These are phyloP conservation scores for Hypoxylon fragiforme DNA, from an alignment of 495 filamentous ascomycete genomes.

Conservation along the genomic window DNA sequence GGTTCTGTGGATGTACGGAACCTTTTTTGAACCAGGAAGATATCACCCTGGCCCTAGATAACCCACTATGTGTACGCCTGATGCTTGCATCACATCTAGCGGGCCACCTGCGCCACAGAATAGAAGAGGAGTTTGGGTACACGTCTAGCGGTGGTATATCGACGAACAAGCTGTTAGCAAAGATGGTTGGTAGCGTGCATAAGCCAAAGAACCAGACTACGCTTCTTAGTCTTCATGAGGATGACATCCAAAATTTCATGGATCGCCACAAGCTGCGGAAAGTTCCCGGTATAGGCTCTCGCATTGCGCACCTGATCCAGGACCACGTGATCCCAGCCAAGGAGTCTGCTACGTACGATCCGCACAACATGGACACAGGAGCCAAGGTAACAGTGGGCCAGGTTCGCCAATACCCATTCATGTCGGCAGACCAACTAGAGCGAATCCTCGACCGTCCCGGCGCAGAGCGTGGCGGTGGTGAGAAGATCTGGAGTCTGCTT, in stretches of 20 bases:
- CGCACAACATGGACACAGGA: slow-evolving; percentile 52
- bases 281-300: slow-evolving; percentile 84
- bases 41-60: slow-evolving; percentile 9
- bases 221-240: slow-evolving; percentile 65
- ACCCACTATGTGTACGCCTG: slow-evolving; percentile 56
- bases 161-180: slow-evolving; percentile 81
- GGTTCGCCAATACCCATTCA: slow-evolving; percentile 61
- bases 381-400: slow-evolving; percentile 61
- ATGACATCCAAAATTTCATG: slow-evolving; percentile 64
- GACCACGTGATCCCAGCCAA: slow-evolving; percentile 58
- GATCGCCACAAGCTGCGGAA: slow-evolving; percentile 77
- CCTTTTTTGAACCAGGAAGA: slow-evolving; percentile 6
- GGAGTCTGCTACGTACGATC: slow-evolving; percentile 40
- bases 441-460: slow-evolving; percentile 70
- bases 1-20: slow-evolving; percentile 44
- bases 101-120: slow-evolving; percentile 64
- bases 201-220: slow-evolving; percentile 88
- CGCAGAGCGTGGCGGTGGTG: slow-evolving; percentile 66
- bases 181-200: slow-evolving; percentile 79
- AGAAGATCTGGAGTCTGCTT: slow-evolving; percentile 62
- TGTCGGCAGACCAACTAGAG: slow-evolving; percentile 64
- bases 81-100: slow-evolving; percentile 76
- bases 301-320: slow-evolving; percentile 70
- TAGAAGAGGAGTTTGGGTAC: slow-evolving; percentile 81
- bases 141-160: slow-evolving; percentile 86